Evolutionary conservation across 2,329 filamentous ascomycete genomes (phyloP), one percentile per base, ranked within the genome.

Genomic region (Karstenula rhodostoma): DNA sequence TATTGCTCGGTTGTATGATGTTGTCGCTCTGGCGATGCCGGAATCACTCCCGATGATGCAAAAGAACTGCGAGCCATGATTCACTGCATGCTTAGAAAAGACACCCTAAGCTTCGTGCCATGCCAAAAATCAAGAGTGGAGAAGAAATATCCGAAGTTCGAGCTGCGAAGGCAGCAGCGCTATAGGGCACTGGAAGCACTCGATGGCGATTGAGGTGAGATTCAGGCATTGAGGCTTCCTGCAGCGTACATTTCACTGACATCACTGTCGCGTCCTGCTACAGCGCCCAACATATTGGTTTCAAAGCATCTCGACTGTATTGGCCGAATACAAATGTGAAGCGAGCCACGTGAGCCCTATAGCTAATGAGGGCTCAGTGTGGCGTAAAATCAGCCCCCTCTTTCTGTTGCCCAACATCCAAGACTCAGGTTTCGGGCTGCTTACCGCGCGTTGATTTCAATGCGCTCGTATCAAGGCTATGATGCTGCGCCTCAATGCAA

Each of bases 1-100:
- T 56, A 52, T 9, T 32, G 22, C 47, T 58, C 57, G 9, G 19
- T 48, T 42, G 48, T 48, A 23, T 42, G 27, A 33, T 6, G 9
- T 5, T 33, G 50, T 35, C 13, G 50, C 43, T 48, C 32, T 51
- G 40, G 48, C 27, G 56, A 51, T 29, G 19, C 40, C 8, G 48
- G 56, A 17, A 37, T 46, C 19, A 44, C 35, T 27, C 57, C 46
- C 1, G 52, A 47, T 29, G 57, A 59, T 27, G 57, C 51, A 15
- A 33, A 50, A 9, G 57, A 59, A 48, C 44, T 44, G 32, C 57
- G 57, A 48, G 43, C 35, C 57, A 56, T 55, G 23, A 15, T 56
- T 33, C 22, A 42, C 35, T 10, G 54, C 33, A 49, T 56, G 25
- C 17, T 48, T 40, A 25, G 52, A n/a, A 23, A n/a, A 7, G 19